Conservation (phyloP, 106 monocot species). For the Dioscorea dumetorum region DNA sequence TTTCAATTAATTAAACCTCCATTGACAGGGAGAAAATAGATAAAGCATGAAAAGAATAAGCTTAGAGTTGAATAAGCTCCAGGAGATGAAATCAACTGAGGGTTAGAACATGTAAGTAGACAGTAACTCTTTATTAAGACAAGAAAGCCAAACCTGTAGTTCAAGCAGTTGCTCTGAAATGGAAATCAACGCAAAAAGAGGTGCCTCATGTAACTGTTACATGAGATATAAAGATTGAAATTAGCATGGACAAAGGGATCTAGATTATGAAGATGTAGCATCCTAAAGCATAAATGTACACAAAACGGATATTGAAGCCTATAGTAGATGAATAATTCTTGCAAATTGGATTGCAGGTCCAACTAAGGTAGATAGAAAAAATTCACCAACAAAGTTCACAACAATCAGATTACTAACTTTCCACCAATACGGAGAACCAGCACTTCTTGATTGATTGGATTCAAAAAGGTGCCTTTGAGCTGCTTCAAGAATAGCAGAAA, state of each 20-base stretch:
- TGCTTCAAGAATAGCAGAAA: constrained; percentile 65
- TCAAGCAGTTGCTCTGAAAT: constrained; percentile 75
- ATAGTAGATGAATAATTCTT: no score
- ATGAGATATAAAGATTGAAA: not conserved
- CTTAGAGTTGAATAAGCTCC: no score
- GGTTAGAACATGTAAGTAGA: not conserved
- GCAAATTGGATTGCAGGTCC: no score
- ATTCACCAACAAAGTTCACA: no score
- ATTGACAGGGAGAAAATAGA: no score
- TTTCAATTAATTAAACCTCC: no score
- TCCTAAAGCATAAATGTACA: no score
- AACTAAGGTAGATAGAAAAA: no score
- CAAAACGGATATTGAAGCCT: no score
- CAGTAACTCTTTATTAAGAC: not conserved
- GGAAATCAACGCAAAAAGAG: constrained; percentile 70
- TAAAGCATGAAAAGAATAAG: no score
- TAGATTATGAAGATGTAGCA: not conserved
- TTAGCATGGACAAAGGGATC: not conserved
- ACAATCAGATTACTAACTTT: constrained; percentile 42
- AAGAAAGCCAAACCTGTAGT: constrained; percentile 50
- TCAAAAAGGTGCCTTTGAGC: constrained; percentile 50
- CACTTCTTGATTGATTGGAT: constrained; percentile 52
- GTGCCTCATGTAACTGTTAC: constrained; percentile 80
- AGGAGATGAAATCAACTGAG: no score
- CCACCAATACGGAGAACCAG: constrained; percentile 82